Conservation (phyloP, 2,329 filamentous ascomycete species). For the Dactylellina parvicollis region DNA sequence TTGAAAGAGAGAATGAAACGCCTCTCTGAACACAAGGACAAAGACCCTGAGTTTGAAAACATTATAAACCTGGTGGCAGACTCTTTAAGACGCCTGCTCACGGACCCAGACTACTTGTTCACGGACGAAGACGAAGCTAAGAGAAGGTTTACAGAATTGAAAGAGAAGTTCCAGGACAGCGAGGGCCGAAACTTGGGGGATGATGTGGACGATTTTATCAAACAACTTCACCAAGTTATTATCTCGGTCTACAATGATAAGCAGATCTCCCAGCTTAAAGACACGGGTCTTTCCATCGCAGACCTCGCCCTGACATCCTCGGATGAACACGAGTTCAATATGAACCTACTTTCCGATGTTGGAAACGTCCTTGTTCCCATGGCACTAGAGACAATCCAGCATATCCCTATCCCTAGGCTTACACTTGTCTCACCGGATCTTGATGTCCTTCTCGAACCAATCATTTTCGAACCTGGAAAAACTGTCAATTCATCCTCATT, state of each 20-base stretch:
- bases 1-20: slow-evolving; percentile 75
- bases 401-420: slow-evolving; percentile 87
- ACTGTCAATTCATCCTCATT: slow-evolving; percentile 89
- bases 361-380: slow-evolving; percentile 84
- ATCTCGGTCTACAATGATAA: slow-evolving; percentile 75
- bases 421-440: slow-evolving; percentile 84
- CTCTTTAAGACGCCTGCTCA: slow-evolving; percentile 81
- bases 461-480: slow-evolving; percentile 86
- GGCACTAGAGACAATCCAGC: slow-evolving; percentile 79
- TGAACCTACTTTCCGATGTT: slow-evolving; percentile 77
- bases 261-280: slow-evolving; percentile 75
- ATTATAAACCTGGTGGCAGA: slow-evolving; percentile 78
- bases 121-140: slow-evolving; percentile 70
- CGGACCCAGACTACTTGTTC: slow-evolving; percentile 81
- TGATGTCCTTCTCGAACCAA: slow-evolving; percentile 86
- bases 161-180: slow-evolving; percentile 69
- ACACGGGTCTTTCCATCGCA: slow-evolving; percentile 74
- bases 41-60: slow-evolving; percentile 83
- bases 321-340: slow-evolving; percentile 72
- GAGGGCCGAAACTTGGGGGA: slow-evolving; percentile 74
- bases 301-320: slow-evolving; percentile 72
- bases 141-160: slow-evolving; percentile 66
- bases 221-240: slow-evolving; percentile 74
- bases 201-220: slow-evolving; percentile 77
- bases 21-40: slow-evolving; percentile 77